phyloP scores from a whole-genome alignment of 2,329 filamentous ascomycete species.

The Fusarium denticulatum region DNA sequence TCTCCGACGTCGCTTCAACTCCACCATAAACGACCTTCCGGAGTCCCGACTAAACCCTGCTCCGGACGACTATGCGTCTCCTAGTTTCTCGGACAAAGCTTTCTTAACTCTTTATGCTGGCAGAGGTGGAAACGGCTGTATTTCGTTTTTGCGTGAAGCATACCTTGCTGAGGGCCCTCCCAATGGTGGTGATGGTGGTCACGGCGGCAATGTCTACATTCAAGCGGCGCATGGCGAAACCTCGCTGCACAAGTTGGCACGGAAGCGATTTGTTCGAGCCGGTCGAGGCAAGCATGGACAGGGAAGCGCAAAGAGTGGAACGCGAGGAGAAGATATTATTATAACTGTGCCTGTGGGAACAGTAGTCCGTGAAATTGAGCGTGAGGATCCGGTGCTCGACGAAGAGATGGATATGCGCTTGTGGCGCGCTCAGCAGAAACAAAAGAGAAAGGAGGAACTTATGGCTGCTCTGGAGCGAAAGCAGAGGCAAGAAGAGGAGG shows the following conservation, averaged over 20 bases:
- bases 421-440: slow-evolving; percentile 48
- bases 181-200: slow-evolving; percentile 94
- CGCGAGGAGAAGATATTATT: slow-evolving; percentile 85
- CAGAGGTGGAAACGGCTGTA: slow-evolving; percentile 87
- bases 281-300: slow-evolving; percentile 81
- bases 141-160: slow-evolving; percentile 92
- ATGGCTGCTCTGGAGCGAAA: slow-evolving; percentile 50
- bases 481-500: slow-evolving; percentile 30
- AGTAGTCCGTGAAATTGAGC: slow-evolving; percentile 82
- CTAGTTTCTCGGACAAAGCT: slow-evolving; percentile 89
- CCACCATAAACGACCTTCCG: slow-evolving; percentile 51
- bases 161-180: slow-evolving; percentile 88
- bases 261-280: slow-evolving; percentile 78
- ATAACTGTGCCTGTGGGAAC: slow-evolving; percentile 94
- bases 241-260: slow-evolving; percentile 88
- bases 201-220: slow-evolving; percentile 92
- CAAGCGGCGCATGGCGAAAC: slow-evolving; percentile 92
- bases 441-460: slow-evolving; percentile 44
- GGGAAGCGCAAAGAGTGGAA: slow-evolving; percentile 77
- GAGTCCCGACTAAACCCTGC: slow-evolving; percentile 77
- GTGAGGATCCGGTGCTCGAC: slow-evolving; percentile 79
- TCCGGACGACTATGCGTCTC: slow-evolving; percentile 84
- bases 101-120: slow-evolving; percentile 81
- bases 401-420: slow-evolving; percentile 58
- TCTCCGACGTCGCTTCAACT: slow-evolving; percentile 39